phyloP scores from a whole-genome alignment of 176 grass and related monocot species.

The Melocanna baccifera region DNA sequence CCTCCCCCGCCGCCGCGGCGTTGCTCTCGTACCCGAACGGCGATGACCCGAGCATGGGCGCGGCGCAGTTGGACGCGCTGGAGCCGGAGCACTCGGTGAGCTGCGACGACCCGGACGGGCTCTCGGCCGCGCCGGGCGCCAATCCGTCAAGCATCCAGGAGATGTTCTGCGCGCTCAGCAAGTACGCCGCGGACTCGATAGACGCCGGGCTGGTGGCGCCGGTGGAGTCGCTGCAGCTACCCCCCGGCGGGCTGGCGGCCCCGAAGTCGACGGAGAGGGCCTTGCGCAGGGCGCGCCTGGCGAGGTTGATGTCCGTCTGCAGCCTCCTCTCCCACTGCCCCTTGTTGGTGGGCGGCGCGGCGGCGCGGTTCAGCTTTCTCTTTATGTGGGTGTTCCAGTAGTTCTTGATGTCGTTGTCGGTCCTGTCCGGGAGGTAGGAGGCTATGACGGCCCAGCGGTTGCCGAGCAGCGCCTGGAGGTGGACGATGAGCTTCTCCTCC shows the following conservation, averaged over 20 bases:
- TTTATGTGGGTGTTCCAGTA: slow-evolving; percentile 78
- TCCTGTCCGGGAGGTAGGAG: slow-evolving; percentile 67
- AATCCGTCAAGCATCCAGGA: slow-evolving; percentile 46
- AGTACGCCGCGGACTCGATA: neutral
- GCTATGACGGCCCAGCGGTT: slow-evolving; percentile 90
- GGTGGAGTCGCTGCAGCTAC: neutral
- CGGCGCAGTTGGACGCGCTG: neutral
- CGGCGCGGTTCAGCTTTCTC: slow-evolving; percentile 40
- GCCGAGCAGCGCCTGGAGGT: slow-evolving; percentile 84
- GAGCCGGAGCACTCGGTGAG: slow-evolving; percentile 37
- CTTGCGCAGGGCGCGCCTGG: slow-evolving; percentile 58
- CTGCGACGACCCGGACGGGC: slow-evolving; percentile 32
- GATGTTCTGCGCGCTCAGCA: slow-evolving; percentile 34
- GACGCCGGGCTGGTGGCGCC: neutral
- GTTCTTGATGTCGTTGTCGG: slow-evolving; percentile 86
- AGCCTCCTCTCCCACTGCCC: slow-evolving; percentile 73
- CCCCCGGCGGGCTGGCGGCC: neutral
- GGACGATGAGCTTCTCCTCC: slow-evolving; percentile 76
- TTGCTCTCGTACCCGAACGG: neutral
- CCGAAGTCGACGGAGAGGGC: slow-evolving; percentile 47
- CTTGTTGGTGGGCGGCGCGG: slow-evolving; percentile 8
- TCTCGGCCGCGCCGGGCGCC: slow-evolving; percentile 24
- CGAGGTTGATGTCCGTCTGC: slow-evolving; percentile 72
- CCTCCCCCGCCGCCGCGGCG: neutral
- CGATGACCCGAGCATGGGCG: neutral